These are phyloP conservation scores for Gloeostereum incarnatum DNA, from an alignment of 768 basidiomycete species.

Conservation along the genomic window DNA sequence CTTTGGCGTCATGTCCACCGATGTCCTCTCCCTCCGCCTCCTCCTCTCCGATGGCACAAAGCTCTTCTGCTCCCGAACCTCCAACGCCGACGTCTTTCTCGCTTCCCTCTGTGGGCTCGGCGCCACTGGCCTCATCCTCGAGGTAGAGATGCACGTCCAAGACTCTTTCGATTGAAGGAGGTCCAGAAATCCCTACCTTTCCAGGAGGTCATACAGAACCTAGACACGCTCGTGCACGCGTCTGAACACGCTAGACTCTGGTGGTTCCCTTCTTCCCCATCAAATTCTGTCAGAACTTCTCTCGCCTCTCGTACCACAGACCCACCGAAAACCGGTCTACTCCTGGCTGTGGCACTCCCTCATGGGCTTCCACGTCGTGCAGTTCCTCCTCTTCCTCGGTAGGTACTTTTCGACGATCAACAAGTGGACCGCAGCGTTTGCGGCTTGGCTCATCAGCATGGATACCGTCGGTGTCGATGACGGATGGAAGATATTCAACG, in stretches of 20 bases:
- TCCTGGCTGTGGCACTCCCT: slow-evolving; percentile 66
- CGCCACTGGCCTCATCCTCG: slow-evolving; percentile 79
- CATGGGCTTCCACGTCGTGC: slow-evolving; percentile 73
- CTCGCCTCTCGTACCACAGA: slow-evolving; percentile 59
- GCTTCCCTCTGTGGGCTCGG: slow-evolving; percentile 91
- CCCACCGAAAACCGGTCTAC: slow-evolving; percentile 43
- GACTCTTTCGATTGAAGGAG: slow-evolving; percentile 76
- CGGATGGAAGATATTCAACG: slow-evolving; percentile 80
- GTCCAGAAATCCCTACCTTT: slow-evolving; percentile 53
- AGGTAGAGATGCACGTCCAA: slow-evolving; percentile 71
- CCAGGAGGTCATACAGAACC: slow-evolving; percentile 43
- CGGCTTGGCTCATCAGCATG: slow-evolving; percentile 56
- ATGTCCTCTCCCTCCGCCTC: slow-evolving; percentile 67
- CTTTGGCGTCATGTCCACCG: slow-evolving; percentile 75
- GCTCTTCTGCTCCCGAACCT: slow-evolving; percentile 54
- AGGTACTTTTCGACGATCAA: slow-evolving; percentile 58
- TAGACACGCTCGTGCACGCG: slow-evolving; percentile 48
- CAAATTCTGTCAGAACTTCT: no score
- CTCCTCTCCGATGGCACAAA: slow-evolving; percentile 69
- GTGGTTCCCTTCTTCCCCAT: slow-evolving; percentile 94
- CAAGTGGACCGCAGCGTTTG: slow-evolving; percentile 50
- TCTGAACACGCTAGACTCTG: slow-evolving; percentile 88
- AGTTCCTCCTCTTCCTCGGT: slow-evolving; percentile 74
- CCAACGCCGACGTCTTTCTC: slow-evolving; percentile 69
- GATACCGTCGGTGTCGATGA: slow-evolving; percentile 61